Conservation (phyloP, 1,139 yeast genomes). For the Arxiozyma telluris region DNA sequence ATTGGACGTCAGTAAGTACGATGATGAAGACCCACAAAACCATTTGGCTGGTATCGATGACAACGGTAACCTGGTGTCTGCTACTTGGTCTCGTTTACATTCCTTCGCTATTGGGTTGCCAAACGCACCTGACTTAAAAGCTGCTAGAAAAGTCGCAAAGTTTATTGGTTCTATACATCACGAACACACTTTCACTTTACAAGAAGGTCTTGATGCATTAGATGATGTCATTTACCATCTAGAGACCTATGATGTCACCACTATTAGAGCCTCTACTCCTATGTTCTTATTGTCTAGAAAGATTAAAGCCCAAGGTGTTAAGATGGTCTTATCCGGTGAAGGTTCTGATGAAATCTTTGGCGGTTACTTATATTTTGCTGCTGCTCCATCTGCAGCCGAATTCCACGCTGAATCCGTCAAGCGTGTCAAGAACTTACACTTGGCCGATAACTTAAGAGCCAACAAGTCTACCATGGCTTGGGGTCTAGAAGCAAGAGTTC, state of each 20-base stretch:
- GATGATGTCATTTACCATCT: slow-evolving; percentile 90
- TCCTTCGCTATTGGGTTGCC: slow-evolving; percentile 97
- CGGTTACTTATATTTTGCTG: slow-evolving; percentile 93
- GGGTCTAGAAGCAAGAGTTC: slow-evolving; percentile 99
- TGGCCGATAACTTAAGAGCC: slow-evolving; percentile 96
- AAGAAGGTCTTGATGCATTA: slow-evolving; percentile 94
- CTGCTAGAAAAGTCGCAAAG: slow-evolving; percentile 93
- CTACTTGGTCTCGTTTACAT: slow-evolving; percentile 81
- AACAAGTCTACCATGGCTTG: slow-evolving; percentile 99
- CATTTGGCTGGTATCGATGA: slow-evolving; percentile 90
- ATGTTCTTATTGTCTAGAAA: slow-evolving; percentile 94
- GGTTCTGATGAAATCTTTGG: slow-evolving; percentile 99
- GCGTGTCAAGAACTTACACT: slow-evolving; percentile 94
- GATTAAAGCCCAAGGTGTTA: slow-evolving; percentile 98
- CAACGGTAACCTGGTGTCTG: slow-evolving; percentile 65
- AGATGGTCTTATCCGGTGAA: slow-evolving; percentile 98
- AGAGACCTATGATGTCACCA: slow-evolving; percentile 97
- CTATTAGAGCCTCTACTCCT: slow-evolving; percentile 98
- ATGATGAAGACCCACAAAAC: slow-evolving; percentile 39
- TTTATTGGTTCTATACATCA: slow-evolving; percentile 94
- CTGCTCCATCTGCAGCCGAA: slow-evolving; percentile 85
- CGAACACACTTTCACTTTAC: slow-evolving; percentile 92
- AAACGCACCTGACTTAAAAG: slow-evolving; percentile 93
- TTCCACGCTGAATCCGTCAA: slow-evolving; percentile 93
- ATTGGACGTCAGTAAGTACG: slow-evolving; percentile 31